Conservation (phyloP, 208 protist genomes). For the Trichomonas vaginalis region DNA sequence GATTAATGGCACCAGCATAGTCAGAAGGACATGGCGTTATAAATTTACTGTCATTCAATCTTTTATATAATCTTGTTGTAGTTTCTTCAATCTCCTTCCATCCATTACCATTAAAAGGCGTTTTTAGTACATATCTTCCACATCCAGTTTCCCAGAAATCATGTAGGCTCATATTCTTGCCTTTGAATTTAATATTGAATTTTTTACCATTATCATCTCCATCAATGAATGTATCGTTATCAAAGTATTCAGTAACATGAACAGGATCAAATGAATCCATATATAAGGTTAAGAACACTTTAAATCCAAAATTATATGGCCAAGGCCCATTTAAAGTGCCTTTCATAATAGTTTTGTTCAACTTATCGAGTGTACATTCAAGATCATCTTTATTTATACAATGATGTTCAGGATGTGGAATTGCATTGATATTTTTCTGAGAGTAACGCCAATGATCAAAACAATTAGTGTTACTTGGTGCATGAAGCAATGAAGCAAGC, state of each 20-base stretch:
- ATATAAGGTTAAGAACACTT: neutral
- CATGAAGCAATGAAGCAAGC: neutral
- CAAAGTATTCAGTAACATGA: neutral
- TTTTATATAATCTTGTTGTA: neutral
- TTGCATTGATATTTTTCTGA: neutral
- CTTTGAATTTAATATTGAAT: neutral
- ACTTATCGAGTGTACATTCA: no score
- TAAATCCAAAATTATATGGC: neutral
- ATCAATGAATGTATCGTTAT: neutral
- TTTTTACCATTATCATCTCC: neutral
- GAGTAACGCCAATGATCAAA: neutral
- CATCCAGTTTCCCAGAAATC: neutral
- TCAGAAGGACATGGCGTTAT: neutral
- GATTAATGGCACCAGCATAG: neutral
- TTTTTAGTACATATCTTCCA: neutral
- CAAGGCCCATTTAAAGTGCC: neutral
- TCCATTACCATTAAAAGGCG: neutral
- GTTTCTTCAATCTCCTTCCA: neutral
- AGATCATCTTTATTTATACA: neutral
- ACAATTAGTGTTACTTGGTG: neutral
- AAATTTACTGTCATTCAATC: neutral
- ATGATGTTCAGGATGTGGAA: neutral
- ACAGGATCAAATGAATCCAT: neutral
- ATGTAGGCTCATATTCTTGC: neutral
- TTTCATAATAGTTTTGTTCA: neutral